phyloP scores from a whole-genome alignment of 1,139 yeast species.

The Lodderomyces oxycetoniae region DNA sequence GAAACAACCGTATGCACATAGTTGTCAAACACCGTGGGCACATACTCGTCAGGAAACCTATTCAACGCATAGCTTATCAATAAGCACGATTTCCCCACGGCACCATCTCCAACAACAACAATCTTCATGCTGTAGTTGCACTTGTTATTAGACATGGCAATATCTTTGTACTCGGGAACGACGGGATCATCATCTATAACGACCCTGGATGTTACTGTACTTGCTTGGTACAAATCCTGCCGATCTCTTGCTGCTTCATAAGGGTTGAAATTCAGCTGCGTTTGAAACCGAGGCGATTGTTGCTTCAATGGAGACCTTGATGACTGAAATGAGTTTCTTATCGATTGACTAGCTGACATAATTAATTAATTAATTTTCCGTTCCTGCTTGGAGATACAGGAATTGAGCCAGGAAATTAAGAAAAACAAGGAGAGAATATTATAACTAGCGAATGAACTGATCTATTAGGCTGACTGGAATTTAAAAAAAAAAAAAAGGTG shows the following conservation, averaged over 20 bases:
- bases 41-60: conserved; percentile 68
- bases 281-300: conserved; percentile 3
- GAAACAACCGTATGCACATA: conserved; percentile 63
- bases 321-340: conserved; percentile 5
- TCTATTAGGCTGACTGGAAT: no score
- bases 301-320: conserved; percentile 5
- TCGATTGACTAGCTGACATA: conserved; percentile 4
- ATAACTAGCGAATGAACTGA: no score
- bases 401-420: no score
- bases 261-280: conserved; percentile 6
- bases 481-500: no score
- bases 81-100: conserved; percentile 89
- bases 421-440: no score
- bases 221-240: conserved; percentile 17
- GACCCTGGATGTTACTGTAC: conserved; percentile 20
- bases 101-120: conserved; percentile 93
- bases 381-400: no score
- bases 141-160: conserved; percentile 27
- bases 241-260: conserved; percentile 18
- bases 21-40: conserved; percentile 89
- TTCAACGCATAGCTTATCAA: conserved; percentile 79
- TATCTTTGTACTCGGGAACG: conserved; percentile 36
- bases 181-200: conserved; percentile 38
- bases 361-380: no score
- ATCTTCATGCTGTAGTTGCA: conserved; percentile 48